phyloP scores from a whole-genome alignment of 305 asterid genomes.

The Plantago lanceolata region DNA sequence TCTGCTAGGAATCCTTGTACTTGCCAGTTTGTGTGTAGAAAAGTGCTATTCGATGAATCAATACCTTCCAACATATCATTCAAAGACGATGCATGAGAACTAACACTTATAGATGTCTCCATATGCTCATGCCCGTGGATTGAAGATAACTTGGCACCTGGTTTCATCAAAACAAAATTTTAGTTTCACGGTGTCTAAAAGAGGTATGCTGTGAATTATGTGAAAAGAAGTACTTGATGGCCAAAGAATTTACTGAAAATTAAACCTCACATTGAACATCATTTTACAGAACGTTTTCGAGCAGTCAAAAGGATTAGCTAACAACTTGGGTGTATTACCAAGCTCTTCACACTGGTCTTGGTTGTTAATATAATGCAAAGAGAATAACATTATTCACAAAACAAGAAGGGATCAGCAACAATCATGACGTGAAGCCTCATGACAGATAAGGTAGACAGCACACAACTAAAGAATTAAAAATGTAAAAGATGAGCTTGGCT shows the following conservation, averaged over 20 bases:
- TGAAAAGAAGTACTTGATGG: conserved; percentile 10
- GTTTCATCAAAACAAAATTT: conserved; percentile 24
- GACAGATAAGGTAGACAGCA: too few relatives aligned
- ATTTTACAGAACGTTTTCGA: neutral
- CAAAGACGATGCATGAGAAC: conserved; percentile 33
- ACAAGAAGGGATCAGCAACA: too few relatives aligned
- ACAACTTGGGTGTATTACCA: neutral
- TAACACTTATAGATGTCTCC: conserved; percentile 37
- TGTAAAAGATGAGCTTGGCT: neutral
- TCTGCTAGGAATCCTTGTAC: conserved; percentile 82
- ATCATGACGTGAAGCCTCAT: too few relatives aligned
- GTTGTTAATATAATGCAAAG: neutral
- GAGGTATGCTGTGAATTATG: conserved; percentile 21
- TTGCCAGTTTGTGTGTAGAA: conserved; percentile 89
- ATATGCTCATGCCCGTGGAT: conserved; percentile 34
- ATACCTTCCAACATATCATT: conserved; percentile 29
- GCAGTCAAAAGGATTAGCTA: neutral
- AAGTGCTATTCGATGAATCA: conserved; percentile 45
- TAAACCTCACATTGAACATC: conserved; percentile 10
- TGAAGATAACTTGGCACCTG: conserved; percentile 46
- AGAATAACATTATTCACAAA: too few relatives aligned
- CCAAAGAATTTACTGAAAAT: conserved; percentile 11
- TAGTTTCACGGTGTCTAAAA: conserved; percentile 18
- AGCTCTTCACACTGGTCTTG: neutral
- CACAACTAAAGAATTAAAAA: neutral